Evolutionary conservation across 2,329 filamentous ascomycete species (phyloP).

Genomic region (Fusarium metavorans): DNA sequence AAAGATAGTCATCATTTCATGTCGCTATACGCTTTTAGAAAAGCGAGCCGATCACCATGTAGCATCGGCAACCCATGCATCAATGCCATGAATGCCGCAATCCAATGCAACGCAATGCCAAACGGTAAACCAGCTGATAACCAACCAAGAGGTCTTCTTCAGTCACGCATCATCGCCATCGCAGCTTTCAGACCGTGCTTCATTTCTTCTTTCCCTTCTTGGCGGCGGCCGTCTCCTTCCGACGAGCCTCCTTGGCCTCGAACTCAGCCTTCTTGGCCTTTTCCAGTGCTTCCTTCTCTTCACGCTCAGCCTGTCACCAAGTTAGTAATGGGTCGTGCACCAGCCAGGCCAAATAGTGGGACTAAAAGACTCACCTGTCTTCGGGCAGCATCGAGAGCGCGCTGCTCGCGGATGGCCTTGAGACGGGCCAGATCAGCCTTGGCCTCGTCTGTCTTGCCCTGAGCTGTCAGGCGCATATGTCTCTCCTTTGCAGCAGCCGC

Average conservation of each 20-base stretch:
- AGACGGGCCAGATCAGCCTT: conserved; percentile 89
- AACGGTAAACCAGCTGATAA: neutral
- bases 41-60: neutral
- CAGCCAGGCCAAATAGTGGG: too few relatives aligned
- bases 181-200: conserved; percentile 13
- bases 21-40: neutral
- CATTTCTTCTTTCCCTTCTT: conserved; percentile 65
- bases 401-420: conserved; percentile 84
- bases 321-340: conserved; percentile 37
- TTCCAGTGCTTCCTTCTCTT: conserved; percentile 66
- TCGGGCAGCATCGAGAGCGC: conserved; percentile 84
- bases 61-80: neutral
- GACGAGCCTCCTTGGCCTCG: conserved; percentile 65
- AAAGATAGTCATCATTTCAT: neutral
- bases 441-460: conserved; percentile 97
- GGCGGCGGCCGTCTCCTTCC: conserved; percentile 65
- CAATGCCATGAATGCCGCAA: neutral
- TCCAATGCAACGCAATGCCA: neutral
- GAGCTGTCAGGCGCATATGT: conserved; percentile 91
- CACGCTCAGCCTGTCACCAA: conserved; percentile 64
- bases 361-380: conserved; percentile 72
- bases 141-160: conserved; percentile 5
- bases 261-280: conserved; percentile 62
- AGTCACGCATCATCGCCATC: conserved; percentile 5
- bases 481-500: conserved; percentile 89